Evolutionary conservation across 176 grass and related monocot species (phyloP), one percentile per base, ranked within the genome.

Genomic region (Rhipidocladum racemiflorum): DNA sequence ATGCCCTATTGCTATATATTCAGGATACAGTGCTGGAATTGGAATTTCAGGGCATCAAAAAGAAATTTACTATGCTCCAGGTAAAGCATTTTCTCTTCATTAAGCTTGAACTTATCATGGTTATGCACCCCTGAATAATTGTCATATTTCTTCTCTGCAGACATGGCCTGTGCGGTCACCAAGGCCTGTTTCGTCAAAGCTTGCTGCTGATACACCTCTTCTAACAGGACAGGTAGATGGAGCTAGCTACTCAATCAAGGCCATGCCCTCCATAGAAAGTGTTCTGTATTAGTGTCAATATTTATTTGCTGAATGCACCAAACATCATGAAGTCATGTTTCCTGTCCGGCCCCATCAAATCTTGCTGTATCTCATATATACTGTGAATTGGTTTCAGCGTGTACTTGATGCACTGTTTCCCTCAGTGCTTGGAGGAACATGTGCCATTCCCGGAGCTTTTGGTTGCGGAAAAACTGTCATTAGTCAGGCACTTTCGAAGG

Each of bases 391-490:
- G n/a, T 88, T 74, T 65, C 70, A 95, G 93, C 93, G 93, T 75
- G 90, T 95, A 15, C 90, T 95, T 65, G 93, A 95, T 61, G 93
- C 93, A 13, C 87, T 95, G 27, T 95, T 95, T 78, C 93, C 87
- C 14, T 95, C 93, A 50, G 93, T 95, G 45, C 87, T 95, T 75
- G 93, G 93, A 81, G 93, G 93, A 35, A 95, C 93, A 70, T 95
- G 93, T 81, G 93, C 87, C 84, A 95, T 95, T 88, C 93, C 93
- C 74, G 90, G 93, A 86, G 93, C 93, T 55, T 95, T 95, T 84
- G 93, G 93, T 62, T 95, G 93, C 36, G 93, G 93, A 86, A 95
- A 95, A 90, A 95, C 93, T 81, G 93, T 95, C 68, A 95, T 95
- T 76, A 95, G 93, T 84, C 93, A 95, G 79, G 93, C 93, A 61